These are phyloP conservation scores for Alternaria viburni DNA, from an alignment of 2,329 filamentous ascomycete genomes.

Conservation along the genomic window DNA sequence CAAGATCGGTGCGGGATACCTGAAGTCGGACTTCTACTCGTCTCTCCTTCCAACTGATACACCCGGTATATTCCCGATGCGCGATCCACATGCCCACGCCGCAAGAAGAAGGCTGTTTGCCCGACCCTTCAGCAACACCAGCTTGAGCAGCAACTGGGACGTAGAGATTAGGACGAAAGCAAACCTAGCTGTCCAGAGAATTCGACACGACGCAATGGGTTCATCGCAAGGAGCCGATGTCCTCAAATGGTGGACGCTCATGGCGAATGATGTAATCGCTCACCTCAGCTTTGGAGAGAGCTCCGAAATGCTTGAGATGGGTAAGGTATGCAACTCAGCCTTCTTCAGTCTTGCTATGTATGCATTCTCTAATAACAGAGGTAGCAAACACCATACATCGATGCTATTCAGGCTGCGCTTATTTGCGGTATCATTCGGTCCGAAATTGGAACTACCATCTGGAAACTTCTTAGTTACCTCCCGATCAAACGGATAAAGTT, in stretches of 20 bases:
- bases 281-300: slow-evolving; percentile 50
- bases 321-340: slow-evolving; percentile 28
- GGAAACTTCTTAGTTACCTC: slow-evolving; percentile 16
- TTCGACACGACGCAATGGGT: slow-evolving; percentile 25
- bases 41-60: slow-evolving; percentile 14
- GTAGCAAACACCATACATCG: slow-evolving; percentile 32
- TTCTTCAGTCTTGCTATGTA: neutral
- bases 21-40: slow-evolving; percentile 52
- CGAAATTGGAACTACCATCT: slow-evolving; percentile 36
- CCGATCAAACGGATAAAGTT: neutral
- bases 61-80: slow-evolving; percentile 48
- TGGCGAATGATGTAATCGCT: slow-evolving; percentile 49
- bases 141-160: slow-evolving; percentile 48
- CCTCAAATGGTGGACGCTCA: slow-evolving; percentile 49
- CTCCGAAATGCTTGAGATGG: slow-evolving; percentile 49
- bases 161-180: slow-evolving; percentile 40
- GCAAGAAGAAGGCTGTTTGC: slow-evolving; percentile 46
- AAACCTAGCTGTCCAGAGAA: slow-evolving; percentile 40
- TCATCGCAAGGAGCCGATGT: slow-evolving; percentile 36
- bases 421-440: slow-evolving; percentile 39
- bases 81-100: slow-evolving; percentile 44
- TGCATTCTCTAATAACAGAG: neutral
- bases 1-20: slow-evolving; percentile 49
- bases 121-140: slow-evolving; percentile 44
- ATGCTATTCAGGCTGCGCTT: slow-evolving; percentile 33